These are phyloP conservation scores for Tolypocladium amazonense DNA, from an alignment of 2,329 filamentous ascomycete genomes.

Conservation along the genomic window DNA sequence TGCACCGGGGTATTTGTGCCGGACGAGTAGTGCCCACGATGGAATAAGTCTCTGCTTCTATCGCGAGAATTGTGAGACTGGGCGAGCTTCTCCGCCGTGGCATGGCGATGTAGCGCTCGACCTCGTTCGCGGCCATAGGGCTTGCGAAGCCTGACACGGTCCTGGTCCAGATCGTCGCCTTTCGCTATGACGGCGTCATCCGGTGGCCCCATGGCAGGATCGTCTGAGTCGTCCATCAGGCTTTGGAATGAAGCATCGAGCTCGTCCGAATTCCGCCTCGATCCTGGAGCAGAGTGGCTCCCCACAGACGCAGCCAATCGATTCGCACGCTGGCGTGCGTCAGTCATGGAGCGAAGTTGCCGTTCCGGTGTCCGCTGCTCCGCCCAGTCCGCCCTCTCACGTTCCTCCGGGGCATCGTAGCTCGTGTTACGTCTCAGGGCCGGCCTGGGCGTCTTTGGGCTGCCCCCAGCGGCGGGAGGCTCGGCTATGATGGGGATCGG, in stretches of 20 bases:
- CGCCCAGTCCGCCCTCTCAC: slow-evolving; percentile 27
- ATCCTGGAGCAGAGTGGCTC: slow-evolving; percentile 24
- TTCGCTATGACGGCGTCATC: slow-evolving; percentile 9
- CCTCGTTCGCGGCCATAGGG: slow-evolving; percentile 13
- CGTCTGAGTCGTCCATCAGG: slow-evolving; percentile 19
- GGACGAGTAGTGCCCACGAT: slow-evolving; percentile 16
- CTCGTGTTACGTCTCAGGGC: slow-evolving; percentile 32
- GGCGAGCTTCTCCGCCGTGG: slow-evolving; percentile 23
- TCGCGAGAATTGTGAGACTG: slow-evolving; percentile 20
- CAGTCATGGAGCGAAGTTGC: slow-evolving; percentile 27
- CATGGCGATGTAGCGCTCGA: slow-evolving; percentile 11
- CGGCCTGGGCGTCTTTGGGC: slow-evolving; percentile 19
- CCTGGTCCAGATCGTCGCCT: not conserved
- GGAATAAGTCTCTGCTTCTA: slow-evolving; percentile 18
- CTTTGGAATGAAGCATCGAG: slow-evolving; percentile 20
- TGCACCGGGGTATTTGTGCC: slow-evolving; percentile 25
- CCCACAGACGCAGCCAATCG: slow-evolving; percentile 28
- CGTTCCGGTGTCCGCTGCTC: slow-evolving; percentile 25
- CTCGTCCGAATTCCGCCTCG: slow-evolving; percentile 23
- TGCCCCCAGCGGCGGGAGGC: slow-evolving; percentile 1
- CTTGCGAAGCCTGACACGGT: slow-evolving; percentile 11
- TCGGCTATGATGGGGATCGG: not conserved
- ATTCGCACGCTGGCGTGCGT: slow-evolving; percentile 27
- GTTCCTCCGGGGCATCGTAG: slow-evolving; percentile 28
- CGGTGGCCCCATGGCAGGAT: slow-evolving; percentile 7